Conservation (phyloP, 2,329 filamentous ascomycete genomes). For the Xylariaceae sp. region DNA sequence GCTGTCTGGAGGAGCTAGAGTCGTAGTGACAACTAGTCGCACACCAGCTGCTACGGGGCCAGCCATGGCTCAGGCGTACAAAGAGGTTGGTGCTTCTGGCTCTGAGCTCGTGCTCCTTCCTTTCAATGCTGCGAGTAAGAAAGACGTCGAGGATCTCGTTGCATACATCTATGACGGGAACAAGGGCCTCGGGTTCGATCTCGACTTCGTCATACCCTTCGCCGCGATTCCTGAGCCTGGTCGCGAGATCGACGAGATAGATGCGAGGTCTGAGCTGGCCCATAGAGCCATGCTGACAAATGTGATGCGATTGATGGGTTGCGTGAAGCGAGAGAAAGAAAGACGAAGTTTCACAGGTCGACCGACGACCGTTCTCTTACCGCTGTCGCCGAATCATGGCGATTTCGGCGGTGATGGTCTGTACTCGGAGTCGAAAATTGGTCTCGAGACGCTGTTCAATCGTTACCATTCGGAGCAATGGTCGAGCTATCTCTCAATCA, state of each 20-base stretch:
- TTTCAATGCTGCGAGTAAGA: conserved; percentile 98
- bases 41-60: conserved; percentile 97
- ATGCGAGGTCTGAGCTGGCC: conserved; percentile 95
- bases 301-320: conserved; percentile 83
- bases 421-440: conserved; percentile 97
- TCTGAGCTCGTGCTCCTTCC: conserved; percentile 97
- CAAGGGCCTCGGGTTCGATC: conserved; percentile 94
- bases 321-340: conserved; percentile 86
- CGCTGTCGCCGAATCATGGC: conserved; percentile 94
- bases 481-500: conserved; percentile 96
- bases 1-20: conserved; percentile 93
- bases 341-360: conserved; percentile 87
- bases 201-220: conserved; percentile 94
- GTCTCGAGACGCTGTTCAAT: conserved; percentile 95
- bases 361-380: conserved; percentile 92
- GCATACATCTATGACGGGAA: conserved; percentile 96
- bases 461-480: conserved; percentile 97
- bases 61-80: conserved; percentile 95
- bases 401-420: conserved; percentile 97
- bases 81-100: conserved; percentile 74
- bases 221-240: conserved; percentile 97
- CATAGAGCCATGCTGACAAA: conserved; percentile 99
- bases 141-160: conserved; percentile 89
- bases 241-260: conserved; percentile 92
- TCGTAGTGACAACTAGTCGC: conserved; percentile 94